Conservation (phyloP, 176 grass and related monocot genomes). For the Chrysopogon serrulatus region DNA sequence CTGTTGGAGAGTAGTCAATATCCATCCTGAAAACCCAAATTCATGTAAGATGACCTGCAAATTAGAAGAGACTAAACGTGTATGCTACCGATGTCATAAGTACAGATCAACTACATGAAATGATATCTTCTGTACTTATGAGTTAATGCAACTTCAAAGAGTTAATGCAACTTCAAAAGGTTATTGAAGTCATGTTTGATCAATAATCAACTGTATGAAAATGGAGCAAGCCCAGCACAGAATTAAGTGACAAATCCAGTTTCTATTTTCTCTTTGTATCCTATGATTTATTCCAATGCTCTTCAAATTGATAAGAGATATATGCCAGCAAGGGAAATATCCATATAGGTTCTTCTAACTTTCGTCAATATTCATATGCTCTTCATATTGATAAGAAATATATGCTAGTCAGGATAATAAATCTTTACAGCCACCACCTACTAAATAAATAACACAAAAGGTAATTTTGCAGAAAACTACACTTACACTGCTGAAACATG, state of each 20-base stretch:
- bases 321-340: background rate
- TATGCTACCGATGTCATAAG: background rate
- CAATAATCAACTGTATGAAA: background rate
- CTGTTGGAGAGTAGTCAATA: slow-evolving; percentile 95
- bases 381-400: background rate
- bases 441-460: background rate
- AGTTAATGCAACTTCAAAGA: background rate
- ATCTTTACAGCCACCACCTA: background rate
- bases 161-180: background rate
- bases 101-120: background rate
- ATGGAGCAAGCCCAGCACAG: background rate
- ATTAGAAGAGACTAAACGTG: background rate
- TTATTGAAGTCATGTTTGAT: background rate
- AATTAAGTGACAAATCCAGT: background rate
- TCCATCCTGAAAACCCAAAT: slow-evolving; percentile 79
- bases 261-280: background rate
- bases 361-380: background rate
- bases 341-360: background rate
- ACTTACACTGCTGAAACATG: slow-evolving; percentile 99
- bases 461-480: background rate
- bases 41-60: slow-evolving; percentile 6
- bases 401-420: background rate
- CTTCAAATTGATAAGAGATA: background rate
- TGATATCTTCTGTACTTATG: background rate
- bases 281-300: background rate